Conservation (phyloP, 2,329 filamentous ascomycete genomes). For the Fonsecaea multimorphosa region DNA sequence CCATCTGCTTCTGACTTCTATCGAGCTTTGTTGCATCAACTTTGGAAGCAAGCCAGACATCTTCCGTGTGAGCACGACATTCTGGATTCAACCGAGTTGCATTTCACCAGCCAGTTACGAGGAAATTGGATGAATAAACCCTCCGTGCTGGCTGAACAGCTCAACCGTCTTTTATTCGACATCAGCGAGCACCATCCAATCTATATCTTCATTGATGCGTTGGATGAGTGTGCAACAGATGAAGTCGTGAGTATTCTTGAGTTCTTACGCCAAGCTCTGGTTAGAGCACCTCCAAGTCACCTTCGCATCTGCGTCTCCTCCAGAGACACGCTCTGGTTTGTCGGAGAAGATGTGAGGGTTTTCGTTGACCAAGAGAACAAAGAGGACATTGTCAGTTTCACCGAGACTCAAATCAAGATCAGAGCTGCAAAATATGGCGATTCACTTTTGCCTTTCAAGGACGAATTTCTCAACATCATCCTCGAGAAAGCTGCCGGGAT, state of each 20-base stretch:
- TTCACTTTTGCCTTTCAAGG: background rate
- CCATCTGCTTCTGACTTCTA: background rate
- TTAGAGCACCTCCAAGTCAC: background rate
- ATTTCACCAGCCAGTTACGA: background rate
- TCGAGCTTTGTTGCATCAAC: background rate
- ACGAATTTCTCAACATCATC: background rate
- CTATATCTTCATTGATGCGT: background rate
- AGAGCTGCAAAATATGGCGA: background rate
- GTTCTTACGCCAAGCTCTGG: background rate
- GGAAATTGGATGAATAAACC: background rate
- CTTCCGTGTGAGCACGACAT: background rate
- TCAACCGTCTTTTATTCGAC: background rate
- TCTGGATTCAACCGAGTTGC: background rate
- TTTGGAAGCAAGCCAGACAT: background rate
- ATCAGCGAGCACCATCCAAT: background rate
- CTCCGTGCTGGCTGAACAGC: background rate
- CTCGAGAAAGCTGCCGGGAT: background rate
- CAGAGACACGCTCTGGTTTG: background rate
- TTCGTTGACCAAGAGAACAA: background rate
- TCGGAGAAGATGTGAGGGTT: background rate
- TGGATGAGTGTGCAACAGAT: background rate
- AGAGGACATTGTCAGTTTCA: background rate
- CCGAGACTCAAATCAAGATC: background rate
- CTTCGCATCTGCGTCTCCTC: background rate
- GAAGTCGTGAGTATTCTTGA: background rate